phyloP scores from a whole-genome alignment of 768 basidiomycete genomes.

The Dioszegia crocea region DNA sequence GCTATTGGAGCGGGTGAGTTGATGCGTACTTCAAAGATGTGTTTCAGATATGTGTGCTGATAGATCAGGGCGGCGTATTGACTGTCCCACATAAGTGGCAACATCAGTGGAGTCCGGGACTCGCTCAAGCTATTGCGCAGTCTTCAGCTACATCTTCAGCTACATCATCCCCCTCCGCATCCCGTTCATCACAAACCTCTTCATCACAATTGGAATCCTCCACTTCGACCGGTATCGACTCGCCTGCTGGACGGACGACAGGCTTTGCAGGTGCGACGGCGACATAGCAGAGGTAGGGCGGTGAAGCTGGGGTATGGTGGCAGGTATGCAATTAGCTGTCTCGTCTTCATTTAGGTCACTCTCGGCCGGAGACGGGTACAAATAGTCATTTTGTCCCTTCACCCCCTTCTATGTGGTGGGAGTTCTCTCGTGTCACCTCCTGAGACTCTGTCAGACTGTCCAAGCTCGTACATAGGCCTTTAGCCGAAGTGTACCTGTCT shows the following conservation, averaged over 20 bases:
- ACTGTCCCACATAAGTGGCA: slow-evolving; percentile 42
- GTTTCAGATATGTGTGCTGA: too few species aligned
- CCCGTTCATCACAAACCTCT: background rate
- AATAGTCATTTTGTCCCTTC: too few species aligned
- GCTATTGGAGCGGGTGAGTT: slow-evolving; percentile 71
- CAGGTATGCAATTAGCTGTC: too few species aligned
- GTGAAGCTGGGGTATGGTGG: background rate
- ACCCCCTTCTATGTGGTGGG: too few species aligned
- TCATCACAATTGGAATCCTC: background rate
- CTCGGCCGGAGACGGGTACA: too few species aligned
- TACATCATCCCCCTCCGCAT: background rate
- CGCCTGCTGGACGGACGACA: background rate
- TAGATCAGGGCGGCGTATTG: slow-evolving; percentile 33
- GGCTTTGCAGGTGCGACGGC: slow-evolving; percentile 3
- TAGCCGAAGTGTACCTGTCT: too few species aligned
- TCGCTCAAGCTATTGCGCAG: slow-evolving; percentile 2
- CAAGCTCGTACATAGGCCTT: too few species aligned
- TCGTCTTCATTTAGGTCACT: too few species aligned
- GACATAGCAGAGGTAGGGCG: background rate
- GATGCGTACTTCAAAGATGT: background rate
- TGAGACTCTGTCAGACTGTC: too few species aligned
- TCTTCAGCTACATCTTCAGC: background rate
- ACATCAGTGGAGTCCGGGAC: slow-evolving; percentile 24
- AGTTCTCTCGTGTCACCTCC: too few species aligned
- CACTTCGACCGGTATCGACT: background rate